Conservation (phyloP, 805 yeast species). For the Candida nitratophila region DNA sequence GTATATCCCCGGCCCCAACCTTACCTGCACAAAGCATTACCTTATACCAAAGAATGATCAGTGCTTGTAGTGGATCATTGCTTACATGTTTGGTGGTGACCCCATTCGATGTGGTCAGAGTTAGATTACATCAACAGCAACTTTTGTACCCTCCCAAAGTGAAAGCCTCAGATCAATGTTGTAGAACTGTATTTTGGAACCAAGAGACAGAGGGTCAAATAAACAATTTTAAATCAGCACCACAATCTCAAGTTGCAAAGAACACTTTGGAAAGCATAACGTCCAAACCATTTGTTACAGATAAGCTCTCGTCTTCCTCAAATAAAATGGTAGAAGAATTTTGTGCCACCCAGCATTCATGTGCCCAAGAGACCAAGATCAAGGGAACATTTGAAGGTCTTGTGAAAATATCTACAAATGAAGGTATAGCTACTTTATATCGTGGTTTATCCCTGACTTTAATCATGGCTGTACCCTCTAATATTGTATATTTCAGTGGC, state of each 20-base stretch:
- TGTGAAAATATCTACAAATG: conserved; percentile 53
- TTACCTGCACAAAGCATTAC: conserved; percentile 28
- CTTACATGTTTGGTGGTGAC: conserved; percentile 69
- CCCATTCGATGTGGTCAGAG: conserved; percentile 75
- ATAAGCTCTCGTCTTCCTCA: conserved; percentile 17
- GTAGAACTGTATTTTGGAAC: conserved; percentile 31
- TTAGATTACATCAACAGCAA: conserved; percentile 73
- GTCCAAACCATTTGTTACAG: conserved; percentile 4
- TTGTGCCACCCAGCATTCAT: conserved; percentile 30
- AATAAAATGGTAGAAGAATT: conserved; percentile 18
- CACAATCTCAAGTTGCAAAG: background rate
- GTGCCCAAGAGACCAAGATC: conserved; percentile 36
- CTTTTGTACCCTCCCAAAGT: conserved; percentile 36
- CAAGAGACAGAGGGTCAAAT: conserved; percentile 4
- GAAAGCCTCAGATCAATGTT: conserved; percentile 23
- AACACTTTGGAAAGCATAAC: conserved; percentile 1
- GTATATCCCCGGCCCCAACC: background rate
- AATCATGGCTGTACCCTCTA: conserved; percentile 87
- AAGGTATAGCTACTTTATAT: conserved; percentile 78
- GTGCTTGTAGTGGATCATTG: conserved; percentile 73
- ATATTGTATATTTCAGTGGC: conserved; percentile 89
- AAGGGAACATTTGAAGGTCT: conserved; percentile 75
- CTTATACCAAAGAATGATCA: conserved; percentile 58
- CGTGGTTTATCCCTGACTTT: conserved; percentile 80
- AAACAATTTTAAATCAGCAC: background rate